A percentile compares a stretch with the other conserved stretches of the same genome.
phyloP scores from a whole-genome alignment of 257 asterid genomes.

The Solanum pinnatisectum region DNA sequence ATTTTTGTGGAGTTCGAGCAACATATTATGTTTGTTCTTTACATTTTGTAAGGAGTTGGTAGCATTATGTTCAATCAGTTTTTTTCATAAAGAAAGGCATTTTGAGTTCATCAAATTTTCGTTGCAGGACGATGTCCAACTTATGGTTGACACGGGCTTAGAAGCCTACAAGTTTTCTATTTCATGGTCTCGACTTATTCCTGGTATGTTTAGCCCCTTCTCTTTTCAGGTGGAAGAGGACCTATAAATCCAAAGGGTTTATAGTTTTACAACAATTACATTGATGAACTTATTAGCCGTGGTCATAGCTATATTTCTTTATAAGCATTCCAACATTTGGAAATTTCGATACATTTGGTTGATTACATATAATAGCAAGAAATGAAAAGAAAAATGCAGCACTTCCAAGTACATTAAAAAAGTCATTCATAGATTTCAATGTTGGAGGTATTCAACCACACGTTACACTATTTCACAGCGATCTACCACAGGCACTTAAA shows the following conservation, averaged over 20 bases:
- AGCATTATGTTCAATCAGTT: not conserved
- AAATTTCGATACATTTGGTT: not conserved
- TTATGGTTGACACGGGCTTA: not conserved
- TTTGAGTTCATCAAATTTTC: not conserved
- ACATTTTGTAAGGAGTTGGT: not conserved
- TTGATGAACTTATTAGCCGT: constrained; percentile 27
- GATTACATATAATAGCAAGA: not conserved
- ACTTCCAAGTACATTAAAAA: not conserved
- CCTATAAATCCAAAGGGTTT: constrained; percentile 20
- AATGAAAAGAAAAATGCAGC: not conserved
- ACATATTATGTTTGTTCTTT: not conserved
- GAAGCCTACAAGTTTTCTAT: not conserved
- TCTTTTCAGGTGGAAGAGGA: constrained; percentile 19
- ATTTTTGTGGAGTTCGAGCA: not conserved
- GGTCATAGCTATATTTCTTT: constrained; percentile 8
- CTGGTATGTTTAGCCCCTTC: constrained; percentile 2
- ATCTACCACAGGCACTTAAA: constrained; percentile 49
- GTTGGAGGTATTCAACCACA: constrained; percentile 52
- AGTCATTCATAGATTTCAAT: not conserved
- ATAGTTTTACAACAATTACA: constrained; percentile 43
- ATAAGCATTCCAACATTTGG: constrained; percentile 22
- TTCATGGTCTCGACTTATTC: constrained; percentile 22
- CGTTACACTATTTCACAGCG: constrained; percentile 33
- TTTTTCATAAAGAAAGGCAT: not conserved
- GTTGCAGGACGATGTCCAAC: not conserved